A percentile compares a stretch with the other conserved stretches of the same genome.
phyloP scores from a whole-genome alignment of 495 filamentous ascomycete genomes.

The Hapsidospora chrysogenum region DNA sequence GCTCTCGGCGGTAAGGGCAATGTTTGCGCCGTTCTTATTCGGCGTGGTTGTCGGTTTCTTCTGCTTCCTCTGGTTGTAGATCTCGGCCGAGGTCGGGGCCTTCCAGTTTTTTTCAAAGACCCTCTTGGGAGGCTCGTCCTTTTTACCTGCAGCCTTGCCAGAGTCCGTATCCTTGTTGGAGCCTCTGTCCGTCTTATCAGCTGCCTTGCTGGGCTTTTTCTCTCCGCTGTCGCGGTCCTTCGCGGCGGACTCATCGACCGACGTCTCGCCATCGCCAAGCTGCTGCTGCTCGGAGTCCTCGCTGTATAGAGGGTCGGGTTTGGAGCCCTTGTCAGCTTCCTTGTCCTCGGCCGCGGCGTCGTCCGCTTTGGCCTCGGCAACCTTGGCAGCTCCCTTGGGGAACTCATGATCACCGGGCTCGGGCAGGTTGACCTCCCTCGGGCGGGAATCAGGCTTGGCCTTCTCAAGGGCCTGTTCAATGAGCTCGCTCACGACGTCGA shows the following conservation, averaged over 20 bases:
- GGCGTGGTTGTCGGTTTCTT: slow-evolving; percentile 35
- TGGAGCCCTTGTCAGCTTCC: slow-evolving; percentile 3
- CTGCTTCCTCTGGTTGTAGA: slow-evolving; percentile 14
- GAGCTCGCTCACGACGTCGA: slow-evolving; percentile 43
- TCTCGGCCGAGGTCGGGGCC: slow-evolving; percentile 2
- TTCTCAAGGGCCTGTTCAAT: slow-evolving; percentile 67
- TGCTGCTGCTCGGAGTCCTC: slow-evolving; percentile 4
- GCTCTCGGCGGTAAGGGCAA: slow-evolving; percentile 61
- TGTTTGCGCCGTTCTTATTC: slow-evolving; percentile 59
- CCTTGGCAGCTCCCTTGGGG: slow-evolving; percentile 1
- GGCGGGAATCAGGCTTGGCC: slow-evolving; percentile 63
- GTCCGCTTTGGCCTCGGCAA: slow-evolving; percentile 27
- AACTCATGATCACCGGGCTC: slow-evolving; percentile 15
- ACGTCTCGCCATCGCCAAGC: too few relatives aligned
- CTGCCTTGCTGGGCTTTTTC: slow-evolving; percentile 7
- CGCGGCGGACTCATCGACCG: too few relatives aligned
- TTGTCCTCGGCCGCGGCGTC: slow-evolving; percentile 7
- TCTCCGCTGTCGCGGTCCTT: background rate
- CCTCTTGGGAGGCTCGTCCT: background rate
- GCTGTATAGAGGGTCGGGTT: slow-evolving; percentile 3
- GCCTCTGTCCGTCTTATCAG: slow-evolving; percentile 13
- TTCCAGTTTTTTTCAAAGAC: background rate
- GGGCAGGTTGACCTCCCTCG: slow-evolving; percentile 27
- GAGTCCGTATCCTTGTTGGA: slow-evolving; percentile 6
- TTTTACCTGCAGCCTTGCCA: background rate